Evolutionary conservation across 768 basidiomycete genomes (phyloP).

Genomic region (Neoboletus subvelutipes): DNA sequence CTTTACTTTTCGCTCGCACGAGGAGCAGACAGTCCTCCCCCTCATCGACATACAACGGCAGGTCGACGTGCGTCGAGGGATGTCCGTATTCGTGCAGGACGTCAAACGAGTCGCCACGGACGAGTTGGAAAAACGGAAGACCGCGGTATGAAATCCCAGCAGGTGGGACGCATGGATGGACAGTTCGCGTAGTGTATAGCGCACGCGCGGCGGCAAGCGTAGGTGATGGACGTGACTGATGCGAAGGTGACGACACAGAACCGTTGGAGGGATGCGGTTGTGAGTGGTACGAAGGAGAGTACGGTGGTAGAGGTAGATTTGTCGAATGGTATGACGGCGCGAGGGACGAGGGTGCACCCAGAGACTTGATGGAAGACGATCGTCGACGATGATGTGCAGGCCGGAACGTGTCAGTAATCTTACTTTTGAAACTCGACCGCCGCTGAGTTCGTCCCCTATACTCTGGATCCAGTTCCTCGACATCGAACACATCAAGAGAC

Average conservation of each 20-base stretch:
- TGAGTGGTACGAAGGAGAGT: conserved; percentile 20
- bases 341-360: too few species aligned
- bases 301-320: conserved; percentile 24
- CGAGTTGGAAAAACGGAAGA: conserved; percentile 76
- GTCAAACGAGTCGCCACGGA: conserved; percentile 58
- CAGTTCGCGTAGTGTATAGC: conserved; percentile 65
- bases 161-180: conserved; percentile 69
- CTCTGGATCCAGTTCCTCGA: too few species aligned
- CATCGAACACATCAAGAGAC: too few species aligned
- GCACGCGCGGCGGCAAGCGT: conserved; percentile 38
- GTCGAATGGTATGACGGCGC: too few species aligned
- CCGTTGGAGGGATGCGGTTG: conserved; percentile 17
- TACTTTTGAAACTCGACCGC: conserved; percentile 33
- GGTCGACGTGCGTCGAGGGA: conserved; percentile 67
- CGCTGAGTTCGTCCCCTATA: too few species aligned
- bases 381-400: conserved; percentile 33
- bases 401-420: conserved; percentile 32
- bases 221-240: conserved; percentile 24
- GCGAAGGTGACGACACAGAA: conserved; percentile 5
- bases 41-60: conserved; percentile 80
- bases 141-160: conserved; percentile 63
- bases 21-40: conserved; percentile 74
- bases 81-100: conserved; percentile 78
- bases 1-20: conserved; percentile 48
- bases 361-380: conserved; percentile 32